Conservation (phyloP, 1,284 basidiomycete genomes). For the Ceratorhiza oryzae-sativae region DNA sequence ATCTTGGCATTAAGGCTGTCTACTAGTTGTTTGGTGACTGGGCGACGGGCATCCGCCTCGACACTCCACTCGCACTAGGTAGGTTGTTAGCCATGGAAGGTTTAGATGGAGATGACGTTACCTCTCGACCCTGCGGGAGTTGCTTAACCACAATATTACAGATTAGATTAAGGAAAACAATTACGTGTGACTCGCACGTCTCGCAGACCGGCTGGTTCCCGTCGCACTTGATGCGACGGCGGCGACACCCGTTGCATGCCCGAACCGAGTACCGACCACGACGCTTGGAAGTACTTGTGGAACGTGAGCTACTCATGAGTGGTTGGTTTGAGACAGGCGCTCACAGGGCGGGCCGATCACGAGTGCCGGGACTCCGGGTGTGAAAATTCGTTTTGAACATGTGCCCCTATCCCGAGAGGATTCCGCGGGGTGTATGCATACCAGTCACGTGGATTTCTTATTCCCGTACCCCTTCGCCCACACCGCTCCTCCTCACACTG, state of each 20-base stretch:
- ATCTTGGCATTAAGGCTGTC: slow-evolving; percentile 11
- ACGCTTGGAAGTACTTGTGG: background rate
- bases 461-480: no score
- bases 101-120: background rate
- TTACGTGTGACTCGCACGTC: slow-evolving; percentile 9
- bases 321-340: no score
- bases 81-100: background rate
- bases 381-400: no score
- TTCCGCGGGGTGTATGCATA: background rate
- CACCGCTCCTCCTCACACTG: no score
- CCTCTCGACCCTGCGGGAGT: slow-evolving; percentile 11
- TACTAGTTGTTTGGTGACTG: slow-evolving; percentile 7
- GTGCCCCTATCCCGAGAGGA: no score
- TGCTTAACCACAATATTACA: background rate
- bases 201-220: slow-evolving; percentile 12
- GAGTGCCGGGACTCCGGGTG: no score
- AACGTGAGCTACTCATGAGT: background rate
- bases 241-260: slow-evolving; percentile 34
- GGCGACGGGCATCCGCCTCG: slow-evolving; percentile 4
- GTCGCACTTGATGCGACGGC: slow-evolving; percentile 32
- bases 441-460: background rate
- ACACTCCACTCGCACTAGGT: slow-evolving; percentile 10
- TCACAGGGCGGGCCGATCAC: no score
- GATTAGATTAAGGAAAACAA: background rate
- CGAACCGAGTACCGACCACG: background rate